A percentile compares a stretch with the other conserved stretches of the same genome.
Evolutionary conservation across 345 rosid genomes (phyloP).

Genomic region (Durio zibethinus): DNA sequence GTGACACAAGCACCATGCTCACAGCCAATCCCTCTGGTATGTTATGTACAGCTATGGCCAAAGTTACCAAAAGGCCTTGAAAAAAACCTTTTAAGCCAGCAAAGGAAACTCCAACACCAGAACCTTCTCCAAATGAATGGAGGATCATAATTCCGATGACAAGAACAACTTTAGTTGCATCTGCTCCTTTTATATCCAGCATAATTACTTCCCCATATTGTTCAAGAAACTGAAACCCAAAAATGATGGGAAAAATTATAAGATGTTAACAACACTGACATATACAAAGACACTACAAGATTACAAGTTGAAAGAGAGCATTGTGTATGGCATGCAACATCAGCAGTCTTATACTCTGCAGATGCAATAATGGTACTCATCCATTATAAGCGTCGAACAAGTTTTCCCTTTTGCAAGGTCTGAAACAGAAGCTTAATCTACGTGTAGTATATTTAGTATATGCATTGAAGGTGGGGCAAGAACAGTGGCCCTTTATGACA

Average conservation of each 20-base stretch:
- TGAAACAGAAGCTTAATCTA: not conserved
- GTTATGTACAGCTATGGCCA: slow-evolving; percentile 98
- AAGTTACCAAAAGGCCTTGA: slow-evolving; percentile 95
- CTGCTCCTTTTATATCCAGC: slow-evolving; percentile 99
- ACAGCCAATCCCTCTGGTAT: slow-evolving; percentile 99
- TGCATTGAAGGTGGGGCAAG: not conserved
- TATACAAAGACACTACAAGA: not conserved
- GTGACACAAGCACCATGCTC: slow-evolving; percentile 99
- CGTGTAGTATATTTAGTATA: not conserved
- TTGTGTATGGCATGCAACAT: not conserved
- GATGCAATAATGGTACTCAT: not conserved
- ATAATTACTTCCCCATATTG: slow-evolving; percentile 95
- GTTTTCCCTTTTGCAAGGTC: not conserved
- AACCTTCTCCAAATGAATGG: slow-evolving; percentile 99
- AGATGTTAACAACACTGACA: not conserved
- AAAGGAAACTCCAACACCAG: slow-evolving; percentile 99
- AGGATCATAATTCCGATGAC: slow-evolving; percentile 98
- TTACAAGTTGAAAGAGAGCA: not conserved
- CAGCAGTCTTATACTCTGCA: not conserved
- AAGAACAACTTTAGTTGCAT: slow-evolving; percentile 90
- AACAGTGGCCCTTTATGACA: not conserved
- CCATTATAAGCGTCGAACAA: not conserved
- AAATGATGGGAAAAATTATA: not conserved
- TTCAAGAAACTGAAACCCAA: slow-evolving; percentile 74
- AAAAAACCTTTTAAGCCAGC: slow-evolving; percentile 95